Conservation (phyloP, 2,329 filamentous ascomycete species). For the Penicillium sp. region DNA sequence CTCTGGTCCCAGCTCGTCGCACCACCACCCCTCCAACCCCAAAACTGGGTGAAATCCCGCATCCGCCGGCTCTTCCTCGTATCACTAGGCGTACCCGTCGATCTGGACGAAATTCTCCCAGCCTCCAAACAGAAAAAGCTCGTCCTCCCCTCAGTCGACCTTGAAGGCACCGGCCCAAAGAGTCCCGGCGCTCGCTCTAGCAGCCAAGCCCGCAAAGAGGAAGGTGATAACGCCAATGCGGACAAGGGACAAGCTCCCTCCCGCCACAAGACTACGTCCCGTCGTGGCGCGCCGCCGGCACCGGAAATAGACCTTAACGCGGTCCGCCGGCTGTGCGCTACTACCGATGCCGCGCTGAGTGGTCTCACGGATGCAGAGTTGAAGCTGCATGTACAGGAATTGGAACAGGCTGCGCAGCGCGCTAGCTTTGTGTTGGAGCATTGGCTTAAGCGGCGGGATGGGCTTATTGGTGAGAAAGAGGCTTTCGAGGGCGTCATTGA, state of each 20-base stretch:
- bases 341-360: slow-evolving; percentile 75
- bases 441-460: slow-evolving; percentile 82
- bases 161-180: slow-evolving; percentile 53
- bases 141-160: slow-evolving; percentile 74
- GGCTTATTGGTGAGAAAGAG: slow-evolving; percentile 84
- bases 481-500: slow-evolving; percentile 96
- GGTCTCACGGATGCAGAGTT: slow-evolving; percentile 78
- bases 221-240: slow-evolving; percentile 24
- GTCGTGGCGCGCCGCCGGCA: slow-evolving; percentile 56
- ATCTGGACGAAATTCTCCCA: slow-evolving; percentile 93
- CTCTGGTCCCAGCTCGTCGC: slow-evolving; percentile 96
- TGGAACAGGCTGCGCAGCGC: slow-evolving; percentile 66
- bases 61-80: slow-evolving; percentile 94
- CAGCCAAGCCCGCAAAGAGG: slow-evolving; percentile 32
- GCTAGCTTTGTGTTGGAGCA: slow-evolving; percentile 78
- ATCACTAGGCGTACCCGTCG: slow-evolving; percentile 90
- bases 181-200: slow-evolving; percentile 53
- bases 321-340: slow-evolving; percentile 72
- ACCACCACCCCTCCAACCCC: slow-evolving; percentile 87
- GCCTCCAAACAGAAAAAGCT: slow-evolving; percentile 98
- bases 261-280: slow-evolving; percentile 30
- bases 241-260: slow-evolving; percentile 28
- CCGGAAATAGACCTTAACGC: slow-evolving; percentile 76
- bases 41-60: slow-evolving; percentile 95
- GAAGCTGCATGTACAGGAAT: slow-evolving; percentile 62